A percentile compares a stretch with the other conserved stretches of the same genome.
phyloP scores from a whole-genome alignment of 345 rosid genomes.

The Moricandia moricandioides region DNA sequence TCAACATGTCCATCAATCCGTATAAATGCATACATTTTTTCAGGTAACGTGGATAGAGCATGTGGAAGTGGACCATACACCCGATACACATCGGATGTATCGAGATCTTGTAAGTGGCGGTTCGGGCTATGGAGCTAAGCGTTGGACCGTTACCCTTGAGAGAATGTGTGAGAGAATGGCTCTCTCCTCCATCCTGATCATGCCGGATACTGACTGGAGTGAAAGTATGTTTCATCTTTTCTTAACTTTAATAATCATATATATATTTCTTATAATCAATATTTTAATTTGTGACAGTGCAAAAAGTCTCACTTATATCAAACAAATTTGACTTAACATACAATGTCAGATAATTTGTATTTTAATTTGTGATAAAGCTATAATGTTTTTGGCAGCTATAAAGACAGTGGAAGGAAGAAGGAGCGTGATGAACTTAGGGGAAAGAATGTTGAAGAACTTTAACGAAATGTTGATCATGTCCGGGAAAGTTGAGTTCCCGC shows the following conservation, averaged over 20 bases:
- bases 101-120: conserved; percentile 42
- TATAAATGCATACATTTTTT: neutral
- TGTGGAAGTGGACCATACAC: conserved; percentile 62
- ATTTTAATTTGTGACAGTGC: neutral
- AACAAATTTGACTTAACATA: neutral
- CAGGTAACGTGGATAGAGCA: conserved; percentile 87
- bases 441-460: conserved; percentile 64
- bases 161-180: conserved; percentile 62
- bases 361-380: neutral
- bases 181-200: conserved; percentile 18
- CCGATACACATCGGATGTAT: conserved; percentile 51
- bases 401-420: conserved; percentile 37
- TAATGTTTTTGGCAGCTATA: conserved; percentile 30
- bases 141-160: conserved; percentile 56
- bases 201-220: conserved; percentile 31
- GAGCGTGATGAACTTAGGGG: conserved; percentile 52
- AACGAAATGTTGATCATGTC: conserved; percentile 52
- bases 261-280: neutral
- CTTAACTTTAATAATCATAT: neutral
- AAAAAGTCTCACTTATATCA: neutral
- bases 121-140: conserved; percentile 59
- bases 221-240: conserved; percentile 36
- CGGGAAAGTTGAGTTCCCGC: conserved; percentile 49
- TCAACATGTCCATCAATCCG: neutral
- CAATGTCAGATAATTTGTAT: neutral